phyloP scores from a whole-genome alignment of 179 eudicot species.

The Heliamphora pulchella region DNA sequence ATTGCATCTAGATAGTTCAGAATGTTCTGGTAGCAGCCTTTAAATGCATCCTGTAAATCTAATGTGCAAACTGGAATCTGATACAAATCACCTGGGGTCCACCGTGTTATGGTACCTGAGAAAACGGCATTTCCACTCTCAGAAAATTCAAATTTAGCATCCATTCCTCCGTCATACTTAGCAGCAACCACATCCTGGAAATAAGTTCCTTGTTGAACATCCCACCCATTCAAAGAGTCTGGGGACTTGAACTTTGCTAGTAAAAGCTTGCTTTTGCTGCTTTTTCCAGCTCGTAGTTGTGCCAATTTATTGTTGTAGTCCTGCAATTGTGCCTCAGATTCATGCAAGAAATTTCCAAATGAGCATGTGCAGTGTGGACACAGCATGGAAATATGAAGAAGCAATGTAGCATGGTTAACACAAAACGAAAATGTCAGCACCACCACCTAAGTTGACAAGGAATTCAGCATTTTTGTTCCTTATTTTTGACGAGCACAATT shows the following conservation, averaged over 20 bases:
- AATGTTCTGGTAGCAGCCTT: slow-evolving; percentile 1
- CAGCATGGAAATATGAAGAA: background rate
- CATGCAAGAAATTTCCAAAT: background rate
- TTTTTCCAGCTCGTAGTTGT: slow-evolving; percentile 85
- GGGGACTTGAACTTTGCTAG: slow-evolving; percentile 77
- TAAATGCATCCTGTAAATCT: background rate
- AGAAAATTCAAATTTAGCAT: slow-evolving; percentile 65
- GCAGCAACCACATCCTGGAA: slow-evolving; percentile 70
- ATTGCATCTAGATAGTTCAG: background rate
- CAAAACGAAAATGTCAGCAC: background rate
- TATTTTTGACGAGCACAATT: background rate
- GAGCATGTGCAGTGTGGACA: background rate
- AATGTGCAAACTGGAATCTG: slow-evolving; percentile 9
- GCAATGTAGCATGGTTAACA: background rate
- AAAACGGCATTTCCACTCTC: slow-evolving; percentile 64
- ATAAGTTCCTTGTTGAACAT: slow-evolving; percentile 74
- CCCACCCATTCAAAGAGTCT: slow-evolving; percentile 76
- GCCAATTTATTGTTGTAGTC: slow-evolving; percentile 88
- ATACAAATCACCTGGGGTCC: background rate
- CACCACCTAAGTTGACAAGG: background rate
- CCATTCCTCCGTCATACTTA: slow-evolving; percentile 92
- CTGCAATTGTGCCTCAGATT: slow-evolving; percentile 35
- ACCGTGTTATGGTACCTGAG: slow-evolving; percentile 42
- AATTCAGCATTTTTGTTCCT: background rate
- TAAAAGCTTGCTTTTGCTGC: slow-evolving; percentile 92